Evolutionary conservation across 2,329 filamentous ascomycete genomes (phyloP).

Genomic region (Ophiocordyceps unilateralis): DNA sequence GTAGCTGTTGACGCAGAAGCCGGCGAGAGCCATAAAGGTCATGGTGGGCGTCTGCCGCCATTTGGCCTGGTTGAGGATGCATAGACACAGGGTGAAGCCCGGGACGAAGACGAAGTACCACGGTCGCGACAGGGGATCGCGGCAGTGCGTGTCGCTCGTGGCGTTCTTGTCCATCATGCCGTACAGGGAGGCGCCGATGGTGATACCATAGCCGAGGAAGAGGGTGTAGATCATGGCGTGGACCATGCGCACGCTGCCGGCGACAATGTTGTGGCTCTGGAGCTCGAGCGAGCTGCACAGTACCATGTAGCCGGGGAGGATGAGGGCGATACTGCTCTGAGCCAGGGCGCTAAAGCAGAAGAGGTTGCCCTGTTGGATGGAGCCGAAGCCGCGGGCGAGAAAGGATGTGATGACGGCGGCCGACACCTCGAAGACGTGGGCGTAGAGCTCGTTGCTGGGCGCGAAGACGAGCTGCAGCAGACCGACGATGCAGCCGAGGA

Average conservation of each 20-base stretch:
- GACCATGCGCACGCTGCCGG: conserved; percentile 58
- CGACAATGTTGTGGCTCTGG: conserved; percentile 52
- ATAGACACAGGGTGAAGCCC: conserved; percentile 55
- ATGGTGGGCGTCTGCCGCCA: conserved; percentile 64
- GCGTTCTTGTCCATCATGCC: conserved; percentile 43
- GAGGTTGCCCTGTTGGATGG: conserved; percentile 36
- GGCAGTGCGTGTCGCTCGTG: conserved; percentile 24
- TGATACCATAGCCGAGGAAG: conserved; percentile 58
- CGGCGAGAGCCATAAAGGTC: conserved; percentile 54
- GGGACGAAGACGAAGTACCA: conserved; percentile 58
- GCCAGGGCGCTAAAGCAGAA: conserved; percentile 60
- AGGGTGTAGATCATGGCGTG: conserved; percentile 62
- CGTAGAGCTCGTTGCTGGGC: conserved; percentile 55
- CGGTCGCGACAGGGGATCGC: conserved; percentile 22
- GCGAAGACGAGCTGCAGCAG: conserved; percentile 58
- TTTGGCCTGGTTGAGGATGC: conserved; percentile 68
- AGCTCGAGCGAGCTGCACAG: conserved; percentile 41
- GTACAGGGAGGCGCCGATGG: conserved; percentile 49
- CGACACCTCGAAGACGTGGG: conserved; percentile 32
- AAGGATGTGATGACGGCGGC: conserved; percentile 51
- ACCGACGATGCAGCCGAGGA: conserved; percentile 59
- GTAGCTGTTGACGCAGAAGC: conserved; percentile 63
- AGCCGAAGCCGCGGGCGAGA: conserved; percentile 50
- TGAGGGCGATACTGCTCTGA: conserved; percentile 59
- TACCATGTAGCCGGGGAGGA: conserved; percentile 43